Evolutionary conservation across 805 yeast species (phyloP), one percentile per base, ranked within the genome.

Genomic region (Candida orba): DNA sequence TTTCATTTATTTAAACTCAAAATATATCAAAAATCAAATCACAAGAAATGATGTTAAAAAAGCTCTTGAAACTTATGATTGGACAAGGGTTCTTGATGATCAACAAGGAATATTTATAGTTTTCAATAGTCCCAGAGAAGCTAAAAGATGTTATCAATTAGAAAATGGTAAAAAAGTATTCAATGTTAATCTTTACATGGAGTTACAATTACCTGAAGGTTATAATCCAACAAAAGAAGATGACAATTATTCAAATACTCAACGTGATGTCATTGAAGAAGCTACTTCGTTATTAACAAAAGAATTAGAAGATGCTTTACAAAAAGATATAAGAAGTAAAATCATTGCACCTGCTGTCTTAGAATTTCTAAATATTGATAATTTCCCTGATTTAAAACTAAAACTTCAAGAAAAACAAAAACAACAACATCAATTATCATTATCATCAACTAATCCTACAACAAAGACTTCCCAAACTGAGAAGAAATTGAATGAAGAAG

Each of bases 311-410:
- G 65, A 68, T 10, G 78, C 80, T 38, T 59, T 88, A 37, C 65
- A 78, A 18, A 81, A 82, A 47, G 95, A 88, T 62, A 75, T 88
- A 22, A 70, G 84, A 51, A 91, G 80, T 54, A 75, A 87, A 47
- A 64, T 84, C 4, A 73, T 86, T 22, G 89, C 84, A 0, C 87
- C 93, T 0, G 69, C 72, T 2, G 75, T 88, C 15, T 67, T 84
- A 42, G 80, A 80, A 27, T 62, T 73, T 17, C 67, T 88, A 50
- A 73, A 76, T 44, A 80, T 79, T 34, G 75, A 73, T 4, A 72
- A 72, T 33, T 82, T 75, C 54, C 83, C 86, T 1, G 73, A 71
- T 4, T 57, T 65, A 22, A 45, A 67, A 41, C 60, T 64, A n/a
- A 59, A 71, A 50, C 59, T 64, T 29, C 30, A 35, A 34, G 36